A percentile compares a stretch with the other conserved stretches of the same genome.
These are phyloP conservation scores for Nannizziopsis barbatae DNA, from an alignment of 2,329 filamentous ascomycete species.

Conservation along the genomic window DNA sequence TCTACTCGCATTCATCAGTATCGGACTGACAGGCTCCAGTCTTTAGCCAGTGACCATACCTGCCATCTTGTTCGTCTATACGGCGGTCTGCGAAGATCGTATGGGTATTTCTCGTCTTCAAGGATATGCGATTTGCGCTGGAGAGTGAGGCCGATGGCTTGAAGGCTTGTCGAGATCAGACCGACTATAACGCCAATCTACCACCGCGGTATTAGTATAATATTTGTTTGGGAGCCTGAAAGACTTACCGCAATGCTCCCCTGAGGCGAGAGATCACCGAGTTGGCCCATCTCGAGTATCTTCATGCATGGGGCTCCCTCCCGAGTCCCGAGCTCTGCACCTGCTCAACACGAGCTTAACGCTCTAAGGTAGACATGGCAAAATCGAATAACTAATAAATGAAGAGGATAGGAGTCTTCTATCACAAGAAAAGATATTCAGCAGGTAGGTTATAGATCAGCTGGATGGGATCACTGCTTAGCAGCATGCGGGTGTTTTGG, in stretches of 20 bases:
- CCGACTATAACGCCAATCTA: slow-evolving; percentile 90
- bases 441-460: background rate
- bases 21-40: background rate
- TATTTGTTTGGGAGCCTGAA: background rate
- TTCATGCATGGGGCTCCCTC: slow-evolving; percentile 24
- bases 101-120: slow-evolving; percentile 80
- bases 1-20: slow-evolving; percentile 24
- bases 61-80: slow-evolving; percentile 91
- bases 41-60: slow-evolving; percentile 30
- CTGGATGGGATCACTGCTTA: background rate
- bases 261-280: slow-evolving; percentile 64
- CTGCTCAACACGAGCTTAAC: slow-evolving; percentile 1
- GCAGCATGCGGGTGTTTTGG: background rate
- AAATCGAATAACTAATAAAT: slow-evolving; percentile 2
- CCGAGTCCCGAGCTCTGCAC: background rate
- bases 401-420: background rate
- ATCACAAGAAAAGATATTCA: background rate
- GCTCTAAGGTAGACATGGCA: slow-evolving; percentile 21
- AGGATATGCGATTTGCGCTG: slow-evolving; percentile 97
- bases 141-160: slow-evolving; percentile 86
- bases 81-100: slow-evolving; percentile 70
- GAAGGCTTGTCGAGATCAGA: slow-evolving; percentile 82
- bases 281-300: slow-evolving; percentile 50
- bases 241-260: slow-evolving; percentile 62
- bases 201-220: background rate